Evolutionary conservation across 495 filamentous ascomycete species (phyloP).

Genomic region (Aspergillus egyptiacus): DNA sequence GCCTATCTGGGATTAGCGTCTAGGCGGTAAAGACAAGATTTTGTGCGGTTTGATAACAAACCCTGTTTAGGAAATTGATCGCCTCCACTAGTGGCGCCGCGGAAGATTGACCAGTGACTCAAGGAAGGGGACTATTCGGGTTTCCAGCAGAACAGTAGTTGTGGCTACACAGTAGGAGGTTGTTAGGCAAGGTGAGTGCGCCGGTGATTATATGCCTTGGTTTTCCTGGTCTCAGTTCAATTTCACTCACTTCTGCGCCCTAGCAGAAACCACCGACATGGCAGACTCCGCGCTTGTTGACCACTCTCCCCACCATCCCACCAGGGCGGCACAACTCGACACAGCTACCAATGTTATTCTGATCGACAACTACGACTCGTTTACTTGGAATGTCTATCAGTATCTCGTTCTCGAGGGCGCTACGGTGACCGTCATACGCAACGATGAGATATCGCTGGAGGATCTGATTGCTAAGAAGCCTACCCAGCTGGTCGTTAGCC

Average conservation of each 20-base stretch:
- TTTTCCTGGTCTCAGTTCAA: neutral
- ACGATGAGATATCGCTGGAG: conserved; percentile 82
- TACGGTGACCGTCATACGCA: conserved; percentile 78
- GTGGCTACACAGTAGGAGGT: conserved; percentile 2
- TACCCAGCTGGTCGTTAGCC: conserved; percentile 91
- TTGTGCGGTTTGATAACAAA: conserved; percentile 11
- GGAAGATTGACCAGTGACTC: conserved; percentile 4
- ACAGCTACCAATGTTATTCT: conserved; percentile 86
- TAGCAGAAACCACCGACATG: conserved; percentile 11
- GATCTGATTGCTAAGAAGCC: conserved; percentile 76
- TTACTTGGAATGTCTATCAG: conserved; percentile 98
- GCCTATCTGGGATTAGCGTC: conserved; percentile 34
- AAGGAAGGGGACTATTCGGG: neutral
- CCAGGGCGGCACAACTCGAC: conserved; percentile 57
- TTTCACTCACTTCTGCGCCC: conserved; percentile 2
- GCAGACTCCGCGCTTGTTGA: conserved; percentile 63
- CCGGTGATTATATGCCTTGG: too few relatives aligned
- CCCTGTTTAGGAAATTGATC: conserved; percentile 13
- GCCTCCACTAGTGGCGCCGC: conserved; percentile 3
- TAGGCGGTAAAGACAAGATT: conserved; percentile 31
- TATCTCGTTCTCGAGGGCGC: conserved; percentile 94
- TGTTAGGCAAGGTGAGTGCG: conserved; percentile 6
- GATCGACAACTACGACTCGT: conserved; percentile 99
- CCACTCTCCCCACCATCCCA: conserved; percentile 78
- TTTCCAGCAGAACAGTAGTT: neutral